Base-by-base conservation (phyloP, 768 basidiomycete genomes). In the Lactifluus volemus region DNA sequence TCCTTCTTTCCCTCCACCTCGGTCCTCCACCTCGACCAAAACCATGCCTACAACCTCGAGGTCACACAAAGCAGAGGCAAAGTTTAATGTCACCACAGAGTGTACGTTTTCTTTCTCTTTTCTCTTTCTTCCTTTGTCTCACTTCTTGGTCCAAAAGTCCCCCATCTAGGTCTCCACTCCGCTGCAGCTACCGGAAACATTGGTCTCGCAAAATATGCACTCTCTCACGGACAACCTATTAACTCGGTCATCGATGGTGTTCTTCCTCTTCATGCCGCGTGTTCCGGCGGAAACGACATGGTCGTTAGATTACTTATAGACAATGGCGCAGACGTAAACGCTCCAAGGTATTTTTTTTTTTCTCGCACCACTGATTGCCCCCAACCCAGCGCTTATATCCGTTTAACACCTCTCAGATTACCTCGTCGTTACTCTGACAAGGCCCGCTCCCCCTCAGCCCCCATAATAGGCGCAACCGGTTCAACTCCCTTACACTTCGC, bases 401-500 rank as follows among this genome's bases (percentile, higher is more conserved):
- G 1, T 50, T 15, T 41, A 47, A 61, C 36, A 47, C 57, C 41
- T 55, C 9, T 61, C 25, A 89, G 89, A 68, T 77, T 89, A 38
- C 85, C 86, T 42, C 80, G 86, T 60, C 84, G 86, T 60, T 90
- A 88, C 69, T 86, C 86, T 42, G 83, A 78, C 67, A 86, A 87
- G 70, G 81, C 77, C 61, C 79, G 87, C 55, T 84, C 86, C 68
- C 68, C 82, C 17, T 79, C 86, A 38, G 80, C 79, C 4, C 85
- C 86, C 54, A 88, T 88, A 67, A 83, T 89, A 47, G 89, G 88
- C 49, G 83, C 84, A 7, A 86, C 88, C n/a, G 95, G 94, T 36
- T 88, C 89, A 4, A 97, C 96, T 0, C 92, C 97, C 0, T 84
- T 98, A 29, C 97, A 99, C 71, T 99, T 98, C 70, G 96, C 97